A percentile compares a stretch with the other conserved stretches of the same genome.
Conservation (phyloP, 345 rosid genomes). For the Boechera stricta region DNA sequence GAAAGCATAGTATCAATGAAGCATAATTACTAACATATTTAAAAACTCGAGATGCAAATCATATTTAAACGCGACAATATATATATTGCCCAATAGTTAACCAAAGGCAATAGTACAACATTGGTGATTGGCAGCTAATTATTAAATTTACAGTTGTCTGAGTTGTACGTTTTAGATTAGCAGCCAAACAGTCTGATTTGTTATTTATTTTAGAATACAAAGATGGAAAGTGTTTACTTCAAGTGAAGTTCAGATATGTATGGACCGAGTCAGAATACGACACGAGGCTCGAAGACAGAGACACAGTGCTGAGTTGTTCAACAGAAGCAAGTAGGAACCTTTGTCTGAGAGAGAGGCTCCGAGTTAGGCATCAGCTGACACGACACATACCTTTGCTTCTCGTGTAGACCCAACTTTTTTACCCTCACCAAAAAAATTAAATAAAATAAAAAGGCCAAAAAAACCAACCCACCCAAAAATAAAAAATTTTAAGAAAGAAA, state of each 20-base stretch:
- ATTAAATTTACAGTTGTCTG: slow-evolving; percentile 22
- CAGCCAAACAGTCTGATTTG: neutral
- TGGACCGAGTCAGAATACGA: slow-evolving; percentile 37
- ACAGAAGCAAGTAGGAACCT: slow-evolving; percentile 8
- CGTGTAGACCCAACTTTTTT: slow-evolving; percentile 20
- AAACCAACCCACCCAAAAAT: slow-evolving; percentile 27
- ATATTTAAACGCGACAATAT: neutral
- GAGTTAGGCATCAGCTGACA: slow-evolving; percentile 32
- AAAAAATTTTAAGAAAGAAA: slow-evolving; percentile 26
- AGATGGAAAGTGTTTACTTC: slow-evolving; percentile 36
- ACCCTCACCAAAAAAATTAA: neutral
- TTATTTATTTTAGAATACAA: neutral
- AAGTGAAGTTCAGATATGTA: slow-evolving; percentile 42
- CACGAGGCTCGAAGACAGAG: slow-evolving; percentile 37
- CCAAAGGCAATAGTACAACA: neutral
- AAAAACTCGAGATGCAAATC: neutral
- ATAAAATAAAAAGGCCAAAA: neutral
- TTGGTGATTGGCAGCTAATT: slow-evolving; percentile 3
- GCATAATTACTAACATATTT: slow-evolving; percentile 1
- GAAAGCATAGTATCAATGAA: slow-evolving; percentile 14
- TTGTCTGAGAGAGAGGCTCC: slow-evolving; percentile 16
- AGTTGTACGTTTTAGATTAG: slow-evolving; percentile 23
- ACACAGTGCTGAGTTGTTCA: slow-evolving; percentile 34
- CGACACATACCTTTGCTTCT: slow-evolving; percentile 28
- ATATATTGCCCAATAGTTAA: neutral